These are phyloP conservation scores for Pythium volutum DNA, from an alignment of 352 stramenopile species.

Conservation along the genomic window DNA sequence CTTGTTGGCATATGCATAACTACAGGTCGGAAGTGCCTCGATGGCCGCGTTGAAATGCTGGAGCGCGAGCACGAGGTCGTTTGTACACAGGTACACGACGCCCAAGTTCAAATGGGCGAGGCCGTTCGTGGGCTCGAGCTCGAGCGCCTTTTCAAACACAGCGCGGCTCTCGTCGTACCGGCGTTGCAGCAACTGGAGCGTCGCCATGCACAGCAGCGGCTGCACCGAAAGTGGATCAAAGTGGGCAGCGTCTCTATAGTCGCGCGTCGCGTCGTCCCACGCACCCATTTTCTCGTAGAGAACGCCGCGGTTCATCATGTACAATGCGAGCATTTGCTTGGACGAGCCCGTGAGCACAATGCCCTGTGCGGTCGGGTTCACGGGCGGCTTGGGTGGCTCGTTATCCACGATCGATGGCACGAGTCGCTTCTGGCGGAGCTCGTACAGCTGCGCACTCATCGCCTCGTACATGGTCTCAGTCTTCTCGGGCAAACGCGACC, in stretches of 20 bases:
- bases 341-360: slow-evolving; percentile 40
- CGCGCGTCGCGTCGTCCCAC: slow-evolving; percentile 43
- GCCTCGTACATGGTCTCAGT: slow-evolving; percentile 20
- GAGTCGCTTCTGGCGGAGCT: slow-evolving; percentile 15
- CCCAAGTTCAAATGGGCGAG: slow-evolving; percentile 64
- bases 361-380: slow-evolving; percentile 2
- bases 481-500: not conserved
- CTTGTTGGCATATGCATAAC: slow-evolving; percentile 69
- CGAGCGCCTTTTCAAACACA: slow-evolving; percentile 43
- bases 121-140: slow-evolving; percentile 44
- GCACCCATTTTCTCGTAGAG: slow-evolving; percentile 51
- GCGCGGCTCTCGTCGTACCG: slow-evolving; percentile 34
- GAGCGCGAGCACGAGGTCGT: slow-evolving; percentile 33
- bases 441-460: slow-evolving; percentile 25
- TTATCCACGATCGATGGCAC: slow-evolving; percentile 3
- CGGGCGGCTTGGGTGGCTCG: not conserved
- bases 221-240: slow-evolving; percentile 64
- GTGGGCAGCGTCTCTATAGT: slow-evolving; percentile 61
- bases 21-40: slow-evolving; percentile 44
- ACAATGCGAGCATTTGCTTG: slow-evolving; percentile 65
- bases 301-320: slow-evolving; percentile 71
- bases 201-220: slow-evolving; percentile 60
- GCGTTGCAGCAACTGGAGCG: slow-evolving; percentile 41
- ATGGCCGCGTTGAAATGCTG: slow-evolving; percentile 54
- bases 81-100: slow-evolving; percentile 40